Conservation (phyloP, 805 yeast species). For the Suhomyces kilbournensis region DNA sequence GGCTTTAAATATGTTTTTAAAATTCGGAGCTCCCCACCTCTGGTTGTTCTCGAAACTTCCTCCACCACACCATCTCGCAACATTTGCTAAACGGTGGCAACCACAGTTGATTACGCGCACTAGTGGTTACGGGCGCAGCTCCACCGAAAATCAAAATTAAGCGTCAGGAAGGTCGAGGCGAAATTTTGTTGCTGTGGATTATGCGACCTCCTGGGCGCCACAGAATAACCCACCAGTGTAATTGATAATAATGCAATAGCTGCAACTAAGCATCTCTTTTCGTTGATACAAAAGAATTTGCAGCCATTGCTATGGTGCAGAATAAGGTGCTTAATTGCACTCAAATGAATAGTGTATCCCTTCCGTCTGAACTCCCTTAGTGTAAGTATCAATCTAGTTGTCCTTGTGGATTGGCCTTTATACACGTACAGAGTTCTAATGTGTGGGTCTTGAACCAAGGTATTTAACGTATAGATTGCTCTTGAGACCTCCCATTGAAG, state of each 20-base stretch:
- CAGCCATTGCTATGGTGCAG: too few species aligned
- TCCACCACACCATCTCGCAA: neutral
- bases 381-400: neutral
- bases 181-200: neutral
- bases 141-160: neutral
- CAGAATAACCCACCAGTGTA: neutral
- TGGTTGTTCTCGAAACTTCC: neutral
- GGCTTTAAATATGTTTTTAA: neutral
- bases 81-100: neutral
- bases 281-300: too few species aligned
- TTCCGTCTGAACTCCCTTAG: neutral
- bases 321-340: too few species aligned
- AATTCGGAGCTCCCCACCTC: neutral
- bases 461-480: too few species aligned
- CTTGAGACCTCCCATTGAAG: too few species aligned
- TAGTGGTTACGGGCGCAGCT: neutral
- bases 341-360: neutral
- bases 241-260: neutral
- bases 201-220: neutral
- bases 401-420: neutral
- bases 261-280: neutral
- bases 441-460: too few species aligned
- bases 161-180: neutral
- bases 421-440: too few species aligned
- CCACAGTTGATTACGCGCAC: neutral